Evolutionary conservation across 2,329 filamentous ascomycete genomes (phyloP), one percentile per base, ranked within the genome.

Genomic region (Cucurbitaria berberidis): DNA sequence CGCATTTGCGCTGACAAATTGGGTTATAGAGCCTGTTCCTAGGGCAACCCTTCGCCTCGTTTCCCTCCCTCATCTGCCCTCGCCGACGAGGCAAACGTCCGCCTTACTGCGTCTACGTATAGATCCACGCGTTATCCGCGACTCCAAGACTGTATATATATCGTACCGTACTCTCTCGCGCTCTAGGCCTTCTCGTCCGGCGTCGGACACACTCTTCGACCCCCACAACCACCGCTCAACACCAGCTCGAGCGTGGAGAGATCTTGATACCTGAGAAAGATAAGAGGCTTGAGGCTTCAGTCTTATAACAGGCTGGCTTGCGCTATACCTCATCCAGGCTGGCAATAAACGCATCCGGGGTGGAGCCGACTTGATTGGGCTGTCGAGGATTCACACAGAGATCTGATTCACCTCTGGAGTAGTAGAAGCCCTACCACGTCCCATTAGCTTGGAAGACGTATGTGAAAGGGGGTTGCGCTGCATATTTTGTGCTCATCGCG

Each of bases 21-120:
- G 45, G 36, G 40, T 30, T 48, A 26, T 42, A 50, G 53, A 56
- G 45, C 44, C 54, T 55, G 65, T 66, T 62, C 53, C 58, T 52
- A 44, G 53, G 55, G 59, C 63, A 67, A 66, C 66, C 58, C 62
- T 66, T 40, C 57, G 53, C 50, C 36, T 57, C 57, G 35, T 51
- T n/a, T 47, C 45, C 44, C 55, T 44, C 46, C 36, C 35, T 42
- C 44, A 51, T 51, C 42, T 58, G 45, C 53, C 40, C 38, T 39
- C 30, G 35, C 38, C 38, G 39, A 48, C 44, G 50, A 64, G 57
- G 55, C 62, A 62, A 60, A 61, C 60, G 41, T 59, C 58, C 53
- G 61, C 63, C 59, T 64, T 50, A n/a, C 41, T 30, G 43, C 36
- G 45, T 38, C 26, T 47, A 45, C 47, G 19, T 45, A 43, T 36